Evolutionary conservation across 345 rosid species (phyloP), one percentile per base, ranked within the genome.

Genomic region (Sisymbrium irio): DNA sequence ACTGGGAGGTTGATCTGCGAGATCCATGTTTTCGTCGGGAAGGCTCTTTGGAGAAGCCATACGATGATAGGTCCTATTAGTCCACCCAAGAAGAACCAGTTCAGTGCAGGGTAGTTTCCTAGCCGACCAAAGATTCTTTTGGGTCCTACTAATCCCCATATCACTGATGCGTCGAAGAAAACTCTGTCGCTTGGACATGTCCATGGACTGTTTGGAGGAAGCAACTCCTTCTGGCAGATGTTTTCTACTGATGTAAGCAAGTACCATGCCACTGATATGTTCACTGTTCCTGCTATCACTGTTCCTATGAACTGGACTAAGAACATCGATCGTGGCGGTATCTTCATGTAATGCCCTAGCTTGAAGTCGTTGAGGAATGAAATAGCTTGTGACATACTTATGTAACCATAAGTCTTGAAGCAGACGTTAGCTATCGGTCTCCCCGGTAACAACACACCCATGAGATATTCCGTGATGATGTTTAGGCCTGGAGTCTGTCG

Each of bases 51-150:
- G 49, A 85, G 74, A 2, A 71, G 69, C 87, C 88, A 85, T 11
- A 85, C 76, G 0, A 87, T 0, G 1, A 82, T 0, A 0, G 91
- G 91, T 45, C 88, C 87, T 15, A 85, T 5, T 6, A 78, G 71
- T 32, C 92, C 89, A 40, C 79, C 83, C 8, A 85, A 70, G 87
- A 85, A 83, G 83, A 85, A 85, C 88, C 92, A 83, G 78, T 79
- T 83, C 9, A 85, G 78, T 9, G 82, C 85, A 2, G 82, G 10
- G 78, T 85, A 85, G 81, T 80, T 81, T 53, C 87, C 87, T 37
- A 35, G 35, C 0, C 58, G 9, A 14, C 90, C 87, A 13, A 86
- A 86, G 66, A 86, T 87, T 40, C 85, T 75, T 41, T 25, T 79
- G 0, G 88, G 87, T 75, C 91, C 91, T 3, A 87, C 82, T 49